These are phyloP conservation scores for Aspergillus calidoustus DNA, from an alignment of 2,329 filamentous ascomycete species.

Conservation along the genomic window DNA sequence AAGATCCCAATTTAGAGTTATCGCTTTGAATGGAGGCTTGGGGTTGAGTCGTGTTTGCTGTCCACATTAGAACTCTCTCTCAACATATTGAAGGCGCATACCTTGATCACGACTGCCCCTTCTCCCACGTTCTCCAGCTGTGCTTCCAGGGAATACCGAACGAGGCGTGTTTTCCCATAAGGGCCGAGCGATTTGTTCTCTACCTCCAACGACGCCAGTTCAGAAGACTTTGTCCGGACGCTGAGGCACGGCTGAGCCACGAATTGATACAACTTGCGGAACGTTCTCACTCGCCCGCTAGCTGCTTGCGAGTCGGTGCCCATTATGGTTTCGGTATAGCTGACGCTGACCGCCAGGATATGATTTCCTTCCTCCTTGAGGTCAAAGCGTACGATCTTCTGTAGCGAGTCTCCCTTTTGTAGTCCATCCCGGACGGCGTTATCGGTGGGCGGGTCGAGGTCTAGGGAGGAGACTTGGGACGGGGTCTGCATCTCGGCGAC, in stretches of 20 bases:
- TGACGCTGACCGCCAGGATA: conserved; percentile 89
- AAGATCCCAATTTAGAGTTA: conserved; percentile 61
- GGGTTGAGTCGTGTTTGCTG: conserved; percentile 55
- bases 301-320: conserved; percentile 51
- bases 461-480: conserved; percentile 70
- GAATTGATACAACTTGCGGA: conserved; percentile 96
- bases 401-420: conserved; percentile 66
- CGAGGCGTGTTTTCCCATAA: conserved; percentile 46
- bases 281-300: conserved; percentile 74
- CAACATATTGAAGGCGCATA: conserved; percentile 33
- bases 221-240: conserved; percentile 85
- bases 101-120: conserved; percentile 77
- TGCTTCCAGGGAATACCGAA: conserved; percentile 80
- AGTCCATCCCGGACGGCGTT: conserved; percentile 44
- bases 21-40: conserved; percentile 58
- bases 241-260: conserved; percentile 87
- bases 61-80: conserved; percentile 8
- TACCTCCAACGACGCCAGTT: conserved; percentile 55
- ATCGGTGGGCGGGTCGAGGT: conserved; percentile 55
- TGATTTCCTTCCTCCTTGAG: conserved; percentile 94
- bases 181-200: conserved; percentile 51
- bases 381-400: conserved; percentile 82
- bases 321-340: conserved; percentile 82
- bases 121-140: conserved; percentile 96
- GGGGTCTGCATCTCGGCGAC: conserved; percentile 96